Percentiles rank a stretch among this genome's conserved stretches.
phyloP scores from a whole-genome alignment of 192 early-diverging fungal genomes.

The Linnemannia schmuckeri region DNA sequence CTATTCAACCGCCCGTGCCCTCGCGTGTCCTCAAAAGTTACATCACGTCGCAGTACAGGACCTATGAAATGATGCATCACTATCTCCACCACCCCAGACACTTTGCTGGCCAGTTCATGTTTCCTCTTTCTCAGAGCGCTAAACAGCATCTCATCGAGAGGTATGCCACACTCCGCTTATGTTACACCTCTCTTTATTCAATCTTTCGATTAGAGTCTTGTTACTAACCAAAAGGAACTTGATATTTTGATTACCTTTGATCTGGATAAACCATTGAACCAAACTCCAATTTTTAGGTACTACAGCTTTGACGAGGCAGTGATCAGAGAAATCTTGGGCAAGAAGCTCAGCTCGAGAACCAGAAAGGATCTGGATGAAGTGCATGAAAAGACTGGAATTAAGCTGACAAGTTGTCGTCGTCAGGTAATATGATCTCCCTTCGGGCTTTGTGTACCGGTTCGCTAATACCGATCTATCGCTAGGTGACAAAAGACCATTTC shows the following conservation, averaged over 20 bases:
- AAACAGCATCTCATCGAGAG: constrained; percentile 57
- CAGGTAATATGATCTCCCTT: constrained; percentile 35
- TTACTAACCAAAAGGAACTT: not conserved
- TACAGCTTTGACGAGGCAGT: constrained; percentile 62
- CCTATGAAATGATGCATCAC: constrained; percentile 57
- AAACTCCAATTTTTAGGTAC: constrained; percentile 31
- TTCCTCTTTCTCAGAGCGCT: constrained; percentile 51
- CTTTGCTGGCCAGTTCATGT: constrained; percentile 57
- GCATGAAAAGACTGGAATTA: constrained; percentile 51
- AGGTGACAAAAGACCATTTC: not conserved
- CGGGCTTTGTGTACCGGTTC: not conserved
- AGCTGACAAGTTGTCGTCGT: constrained; percentile 55
- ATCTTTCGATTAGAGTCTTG: not conserved
- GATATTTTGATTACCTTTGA: not conserved
- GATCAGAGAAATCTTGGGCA: constrained; percentile 59
- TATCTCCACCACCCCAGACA: constrained; percentile 56
- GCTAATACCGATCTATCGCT: not conserved
- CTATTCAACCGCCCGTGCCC: constrained; percentile 44
- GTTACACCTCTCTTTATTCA: too few species aligned
- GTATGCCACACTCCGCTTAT: not conserved
- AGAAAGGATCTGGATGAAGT: constrained; percentile 62
- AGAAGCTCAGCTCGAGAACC: constrained; percentile 59
- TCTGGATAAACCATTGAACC: not conserved
- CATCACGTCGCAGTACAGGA: constrained; percentile 53
- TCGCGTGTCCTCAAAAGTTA: constrained; percentile 52